Percentiles rank a stretch among this genome's conserved stretches.
These are phyloP conservation scores for Fusarium newnesense DNA, from an alignment of 2,329 filamentous ascomycete species.

Conservation along the genomic window DNA sequence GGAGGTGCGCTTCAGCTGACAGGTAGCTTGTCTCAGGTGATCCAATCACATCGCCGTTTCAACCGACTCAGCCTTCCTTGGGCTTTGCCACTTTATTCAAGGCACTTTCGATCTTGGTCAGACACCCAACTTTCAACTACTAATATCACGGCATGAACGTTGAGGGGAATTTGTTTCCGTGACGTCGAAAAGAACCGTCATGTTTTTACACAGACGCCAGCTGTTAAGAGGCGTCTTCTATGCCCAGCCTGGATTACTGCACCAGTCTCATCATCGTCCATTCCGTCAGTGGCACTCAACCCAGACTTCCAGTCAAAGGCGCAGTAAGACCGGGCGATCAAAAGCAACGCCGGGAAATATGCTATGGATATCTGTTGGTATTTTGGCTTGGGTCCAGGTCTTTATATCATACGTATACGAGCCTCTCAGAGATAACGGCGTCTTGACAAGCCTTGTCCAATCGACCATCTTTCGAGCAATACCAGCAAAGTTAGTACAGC, in stretches of 20 bases:
- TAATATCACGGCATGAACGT: too few relatives aligned
- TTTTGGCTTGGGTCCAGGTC: background rate
- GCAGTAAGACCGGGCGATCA: too few relatives aligned
- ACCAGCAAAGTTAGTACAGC: fast-evolving
- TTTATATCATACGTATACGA: background rate
- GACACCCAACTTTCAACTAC: fast-evolving
- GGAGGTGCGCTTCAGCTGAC: background rate
- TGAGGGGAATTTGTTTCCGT: too few relatives aligned
- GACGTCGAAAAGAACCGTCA: too few relatives aligned
- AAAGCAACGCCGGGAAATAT: too few relatives aligned
- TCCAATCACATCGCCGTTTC: background rate
- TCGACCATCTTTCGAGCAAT: background rate
- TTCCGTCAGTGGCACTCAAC: background rate
- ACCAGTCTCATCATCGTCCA: fast-evolving
- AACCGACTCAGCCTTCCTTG: background rate
- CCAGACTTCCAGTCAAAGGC: fast-evolving
- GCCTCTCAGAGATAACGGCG: background rate
- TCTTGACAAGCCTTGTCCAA: background rate
- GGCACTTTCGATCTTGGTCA: too few relatives aligned
- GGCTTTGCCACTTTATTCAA: too few relatives aligned
- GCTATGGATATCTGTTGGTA: fast-evolving
- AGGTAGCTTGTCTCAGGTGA: fast-evolving
- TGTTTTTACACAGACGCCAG: background rate
- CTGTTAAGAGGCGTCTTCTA: fast-evolving
- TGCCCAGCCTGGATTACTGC: fast-evolving